Percentiles rank a stretch among this genome's conserved stretches.
phyloP scores from a whole-genome alignment of 169 alveolate genomes.

The Plasmodium falciparum region DNA sequence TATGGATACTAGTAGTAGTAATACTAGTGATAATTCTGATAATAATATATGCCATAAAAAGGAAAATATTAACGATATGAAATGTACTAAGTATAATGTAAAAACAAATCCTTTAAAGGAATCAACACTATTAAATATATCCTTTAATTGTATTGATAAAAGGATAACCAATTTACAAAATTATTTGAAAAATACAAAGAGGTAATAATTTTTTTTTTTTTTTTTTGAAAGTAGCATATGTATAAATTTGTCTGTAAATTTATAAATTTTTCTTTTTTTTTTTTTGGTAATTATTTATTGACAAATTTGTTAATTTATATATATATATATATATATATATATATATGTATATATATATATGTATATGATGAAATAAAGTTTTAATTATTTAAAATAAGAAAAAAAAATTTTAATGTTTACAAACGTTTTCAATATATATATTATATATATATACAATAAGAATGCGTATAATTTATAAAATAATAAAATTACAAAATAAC shows the following conservation, averaged over 20 bases:
- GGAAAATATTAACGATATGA: neutral
- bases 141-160: constrained; percentile 64
- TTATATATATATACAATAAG: too few species aligned
- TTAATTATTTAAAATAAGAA: too few species aligned
- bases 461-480: too few species aligned
- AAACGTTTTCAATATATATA: too few species aligned
- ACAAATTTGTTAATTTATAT: too few species aligned
- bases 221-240: neutral
- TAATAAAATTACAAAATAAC: neutral
- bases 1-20: constrained; percentile 43
- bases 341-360: too few species aligned
- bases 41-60: neutral
- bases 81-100: neutral
- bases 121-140: constrained; percentile 15
- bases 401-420: too few species aligned
- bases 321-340: too few species aligned
- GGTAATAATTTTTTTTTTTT: constrained; percentile 5
- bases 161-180: constrained; percentile 52
- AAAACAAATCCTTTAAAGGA: constrained; percentile 32
- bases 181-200: constrained; percentile 54
- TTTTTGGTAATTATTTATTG: too few species aligned
- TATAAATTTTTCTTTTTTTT: too few species aligned
- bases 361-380: too few species aligned
- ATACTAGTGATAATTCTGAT: constrained; percentile 10
- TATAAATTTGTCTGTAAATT: neutral